phyloP scores from a whole-genome alignment of 352 stramenopile genomes.

The Detonula confervacea region DNA sequence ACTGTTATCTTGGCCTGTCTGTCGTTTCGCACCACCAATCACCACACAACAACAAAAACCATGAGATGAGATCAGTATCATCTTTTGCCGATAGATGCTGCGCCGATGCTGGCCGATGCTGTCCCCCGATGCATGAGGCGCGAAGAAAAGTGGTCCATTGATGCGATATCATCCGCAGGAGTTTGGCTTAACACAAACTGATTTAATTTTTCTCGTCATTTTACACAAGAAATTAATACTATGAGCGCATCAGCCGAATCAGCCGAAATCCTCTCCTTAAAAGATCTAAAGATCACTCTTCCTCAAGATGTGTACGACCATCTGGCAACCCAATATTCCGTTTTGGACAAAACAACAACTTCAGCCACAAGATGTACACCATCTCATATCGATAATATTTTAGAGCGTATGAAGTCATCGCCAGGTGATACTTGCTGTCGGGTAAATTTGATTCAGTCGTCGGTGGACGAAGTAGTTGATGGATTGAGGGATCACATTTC shows the following conservation, averaged over 20 bases:
- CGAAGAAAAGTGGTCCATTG: too few relatives aligned
- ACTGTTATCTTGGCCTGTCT: too few relatives aligned
- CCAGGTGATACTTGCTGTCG: slow-evolving; percentile 57
- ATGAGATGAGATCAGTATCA: too few relatives aligned
- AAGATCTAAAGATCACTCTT: slow-evolving; percentile 51
- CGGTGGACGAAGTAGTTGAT: slow-evolving; percentile 51
- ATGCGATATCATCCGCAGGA: too few relatives aligned
- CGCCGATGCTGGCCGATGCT: too few relatives aligned
- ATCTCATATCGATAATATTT: slow-evolving; percentile 46
- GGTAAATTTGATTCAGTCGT: slow-evolving; percentile 59
- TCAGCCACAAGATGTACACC: background rate
- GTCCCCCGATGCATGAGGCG: too few relatives aligned
- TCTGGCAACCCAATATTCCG: slow-evolving; percentile 40
- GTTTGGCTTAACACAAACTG: too few relatives aligned
- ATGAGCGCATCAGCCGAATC: background rate
- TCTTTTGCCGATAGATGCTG: too few relatives aligned
- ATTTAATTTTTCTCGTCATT: too few relatives aligned
- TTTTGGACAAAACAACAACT: slow-evolving; percentile 9
- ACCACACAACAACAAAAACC: too few relatives aligned
- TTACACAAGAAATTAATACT: too few relatives aligned
- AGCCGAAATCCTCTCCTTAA: slow-evolving; percentile 48
- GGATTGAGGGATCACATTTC: slow-evolving; percentile 41
- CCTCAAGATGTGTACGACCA: slow-evolving; percentile 51
- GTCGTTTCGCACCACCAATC: too few relatives aligned
- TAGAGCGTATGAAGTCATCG: slow-evolving; percentile 62